A percentile compares a stretch with the other conserved stretches of the same genome.
These are phyloP conservation scores for Cephalotrichum gorgonifer DNA, from an alignment of 2,329 filamentous ascomycete genomes.

Conservation along the genomic window DNA sequence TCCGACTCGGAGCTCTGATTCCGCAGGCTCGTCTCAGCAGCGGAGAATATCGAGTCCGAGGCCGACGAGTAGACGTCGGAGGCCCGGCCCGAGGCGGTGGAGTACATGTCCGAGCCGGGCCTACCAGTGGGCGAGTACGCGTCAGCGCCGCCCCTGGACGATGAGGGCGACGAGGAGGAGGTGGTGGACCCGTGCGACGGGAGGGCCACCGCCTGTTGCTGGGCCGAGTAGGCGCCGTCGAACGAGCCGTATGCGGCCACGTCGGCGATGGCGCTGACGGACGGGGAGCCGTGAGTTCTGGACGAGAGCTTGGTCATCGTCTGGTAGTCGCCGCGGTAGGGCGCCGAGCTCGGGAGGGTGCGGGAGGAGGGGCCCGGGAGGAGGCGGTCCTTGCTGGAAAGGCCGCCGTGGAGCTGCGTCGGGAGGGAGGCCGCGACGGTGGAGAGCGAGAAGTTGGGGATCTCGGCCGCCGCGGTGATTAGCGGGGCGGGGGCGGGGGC, in stretches of 20 bases:
- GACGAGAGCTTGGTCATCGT: not conserved
- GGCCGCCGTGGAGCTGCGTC: slow-evolving; percentile 14
- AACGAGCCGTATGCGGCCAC: not conserved
- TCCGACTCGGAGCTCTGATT: slow-evolving; percentile 8
- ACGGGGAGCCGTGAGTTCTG: slow-evolving; percentile 5
- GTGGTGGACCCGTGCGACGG: slow-evolving; percentile 2
- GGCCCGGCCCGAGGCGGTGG: not conserved
- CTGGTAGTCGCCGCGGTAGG: not conserved
- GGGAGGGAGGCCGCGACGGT: slow-evolving; percentile 29
- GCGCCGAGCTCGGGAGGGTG: not conserved
- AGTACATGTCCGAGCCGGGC: not conserved
- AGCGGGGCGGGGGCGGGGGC: not conserved
- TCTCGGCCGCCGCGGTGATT: too few relatives aligned
- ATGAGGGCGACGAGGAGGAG: slow-evolving; percentile 2
- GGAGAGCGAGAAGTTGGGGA: slow-evolving; percentile 28
- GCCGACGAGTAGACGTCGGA: slow-evolving; percentile 7
- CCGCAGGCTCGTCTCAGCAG: slow-evolving; percentile 8
- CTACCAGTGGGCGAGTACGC: not conserved
- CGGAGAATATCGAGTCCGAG: slow-evolving; percentile 9
- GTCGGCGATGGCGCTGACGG: slow-evolving; percentile 5
- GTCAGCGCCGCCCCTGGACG: not conserved
- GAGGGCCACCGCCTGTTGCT: too few relatives aligned
- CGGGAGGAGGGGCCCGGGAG: slow-evolving; percentile 10
- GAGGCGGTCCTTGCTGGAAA: slow-evolving; percentile 14
- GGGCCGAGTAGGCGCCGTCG: not conserved